Base-by-base conservation (phyloP, 169 alveolate genomes). In the Cyclospora cayetanensis region DNA sequence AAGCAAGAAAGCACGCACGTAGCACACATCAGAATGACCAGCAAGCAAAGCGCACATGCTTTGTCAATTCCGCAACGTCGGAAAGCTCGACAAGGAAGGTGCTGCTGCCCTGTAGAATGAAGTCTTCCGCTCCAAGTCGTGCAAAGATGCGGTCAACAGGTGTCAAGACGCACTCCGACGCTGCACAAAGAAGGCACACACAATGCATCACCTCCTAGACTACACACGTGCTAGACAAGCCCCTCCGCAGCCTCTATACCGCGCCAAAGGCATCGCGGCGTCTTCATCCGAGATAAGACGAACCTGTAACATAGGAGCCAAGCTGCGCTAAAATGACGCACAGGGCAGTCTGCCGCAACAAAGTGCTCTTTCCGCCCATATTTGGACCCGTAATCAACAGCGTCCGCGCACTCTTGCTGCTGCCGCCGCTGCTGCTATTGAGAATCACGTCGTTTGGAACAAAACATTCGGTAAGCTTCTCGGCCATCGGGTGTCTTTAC, bases 361-460 rank as follows among this genome's bases (percentile, higher is more conserved):
- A 93, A 0, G 99, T 99, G 42, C 99, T 97, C 95, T 99, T 99
- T 41, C 99, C 99, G 31, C 99, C 99, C 99, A 99, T 99, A 94
- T 99, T 99, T 37, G 99, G 99, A 0, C 99, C 99, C 15, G 99
- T 99, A 60, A 99, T 96, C 72, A 99, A 96, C 50, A 97, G 70
- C 15, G 93, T 88, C 41, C 22, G 35, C 18, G 66, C 11, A 25
- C n/a, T 50, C 72, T 70, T 79, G 70, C 72, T 79, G 89, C 22
- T 42, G 70, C 72, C 46, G 89, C 22, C n/a, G 43, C 72, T 50
- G 41, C n/a, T 15, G 35, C 60, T 18, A 27, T 63, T 68, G 65
- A 53, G 41, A 42, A 18, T 4, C 20, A 63, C 70, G 84, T 85
- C 91, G 66, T 68, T 79, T 1, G 84, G 70, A 18, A 60, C 91